phyloP scores from a whole-genome alignment of 2,329 filamentous ascomycete species.

The Catunica adiposa region DNA sequence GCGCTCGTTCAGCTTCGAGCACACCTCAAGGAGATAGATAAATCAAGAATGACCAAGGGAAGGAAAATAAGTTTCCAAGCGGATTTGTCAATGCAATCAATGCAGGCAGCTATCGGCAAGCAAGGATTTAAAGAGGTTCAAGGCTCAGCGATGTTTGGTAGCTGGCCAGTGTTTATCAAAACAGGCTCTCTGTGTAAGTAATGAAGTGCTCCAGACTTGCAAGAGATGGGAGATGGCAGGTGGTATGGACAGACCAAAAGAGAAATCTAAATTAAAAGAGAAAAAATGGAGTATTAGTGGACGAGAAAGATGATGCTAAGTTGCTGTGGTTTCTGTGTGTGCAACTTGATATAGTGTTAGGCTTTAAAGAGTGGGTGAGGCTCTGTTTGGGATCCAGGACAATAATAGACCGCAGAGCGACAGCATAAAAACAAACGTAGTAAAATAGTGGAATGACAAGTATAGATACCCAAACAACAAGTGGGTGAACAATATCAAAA shows the following conservation, averaged over 20 bases:
- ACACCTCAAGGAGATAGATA: neutral
- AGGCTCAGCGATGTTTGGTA: neutral
- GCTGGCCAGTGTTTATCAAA: too few relatives aligned
- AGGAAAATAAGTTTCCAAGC: neutral
- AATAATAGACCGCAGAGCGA: neutral
- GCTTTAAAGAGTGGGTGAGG: neutral
- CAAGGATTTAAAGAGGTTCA: conserved; percentile 1
- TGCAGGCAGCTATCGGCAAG: neutral
- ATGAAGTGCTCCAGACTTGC: neutral
- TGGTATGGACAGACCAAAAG: neutral
- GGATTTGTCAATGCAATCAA: neutral
- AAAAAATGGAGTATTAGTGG: too few relatives aligned
- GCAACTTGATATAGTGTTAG: neutral
- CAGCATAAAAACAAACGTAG: neutral
- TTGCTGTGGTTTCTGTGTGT: too few relatives aligned
- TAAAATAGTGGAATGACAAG: neutral
- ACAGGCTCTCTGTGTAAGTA: neutral
- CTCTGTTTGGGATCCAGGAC: neutral
- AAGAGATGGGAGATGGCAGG: neutral
- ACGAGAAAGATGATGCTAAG: too few relatives aligned
- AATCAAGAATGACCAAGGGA: neutral
- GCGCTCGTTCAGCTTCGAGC: neutral
- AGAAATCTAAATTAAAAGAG: too few relatives aligned
- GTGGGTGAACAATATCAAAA: neutral
- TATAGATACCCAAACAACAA: neutral